A percentile compares a stretch with the other conserved stretches of the same genome.
Conservation (phyloP, 2,329 filamentous ascomycete species). For the Thielaviopsis musarum region DNA sequence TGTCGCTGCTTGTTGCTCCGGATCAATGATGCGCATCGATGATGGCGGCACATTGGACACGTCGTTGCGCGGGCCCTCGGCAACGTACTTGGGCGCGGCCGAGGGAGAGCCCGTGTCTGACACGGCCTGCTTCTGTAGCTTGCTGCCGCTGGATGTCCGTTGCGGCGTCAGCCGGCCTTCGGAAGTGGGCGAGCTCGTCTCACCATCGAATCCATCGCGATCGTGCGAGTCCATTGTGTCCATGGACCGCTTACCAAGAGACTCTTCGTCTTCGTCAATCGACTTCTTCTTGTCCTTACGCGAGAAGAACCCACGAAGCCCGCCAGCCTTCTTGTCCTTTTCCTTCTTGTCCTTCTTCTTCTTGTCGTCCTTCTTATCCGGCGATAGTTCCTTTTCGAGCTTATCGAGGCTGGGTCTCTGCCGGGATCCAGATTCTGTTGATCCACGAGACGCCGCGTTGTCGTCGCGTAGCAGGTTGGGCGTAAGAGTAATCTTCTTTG, state of each 20-base stretch:
- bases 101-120: constrained; percentile 28
- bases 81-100: constrained; percentile 15
- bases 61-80: constrained; percentile 30
- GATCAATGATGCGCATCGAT: constrained; percentile 42
- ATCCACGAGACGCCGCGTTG: constrained; percentile 37
- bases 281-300: constrained; percentile 43
- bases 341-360: constrained; percentile 58
- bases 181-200: constrained; percentile 13
- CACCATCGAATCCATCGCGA: neutral
- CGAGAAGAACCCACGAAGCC: constrained; percentile 44
- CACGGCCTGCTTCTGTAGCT: constrained; percentile 51
- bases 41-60: constrained; percentile 39
- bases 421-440: constrained; percentile 28
- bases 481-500: constrained; percentile 92
- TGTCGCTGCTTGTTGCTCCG: constrained; percentile 22
- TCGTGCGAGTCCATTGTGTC: constrained; percentile 9
- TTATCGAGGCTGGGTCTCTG: constrained; percentile 59
- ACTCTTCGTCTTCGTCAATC: constrained; percentile 41
- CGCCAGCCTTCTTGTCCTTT: constrained; percentile 46
- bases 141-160: constrained; percentile 36
- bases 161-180: constrained; percentile 31
- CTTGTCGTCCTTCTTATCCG: constrained; percentile 55
- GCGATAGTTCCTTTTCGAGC: constrained; percentile 32
- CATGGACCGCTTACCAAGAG: constrained; percentile 21
- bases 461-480: constrained; percentile 85